phyloP scores from a whole-genome alignment of 2,329 filamentous ascomycete species.

The Verticillium nonalfalfae region DNA sequence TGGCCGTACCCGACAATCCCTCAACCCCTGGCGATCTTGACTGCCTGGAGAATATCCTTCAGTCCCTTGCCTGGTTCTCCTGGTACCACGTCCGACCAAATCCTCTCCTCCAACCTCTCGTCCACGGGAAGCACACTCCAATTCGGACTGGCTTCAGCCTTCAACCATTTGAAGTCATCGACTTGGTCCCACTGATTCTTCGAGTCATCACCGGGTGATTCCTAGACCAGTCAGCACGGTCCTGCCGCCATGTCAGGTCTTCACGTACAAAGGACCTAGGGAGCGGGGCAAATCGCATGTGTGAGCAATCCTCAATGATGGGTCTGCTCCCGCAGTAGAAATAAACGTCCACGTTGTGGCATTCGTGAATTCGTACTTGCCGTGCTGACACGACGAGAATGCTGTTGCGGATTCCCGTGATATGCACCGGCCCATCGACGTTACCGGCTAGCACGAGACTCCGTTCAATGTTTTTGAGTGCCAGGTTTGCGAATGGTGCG shows the following conservation, averaged over 20 bases:
- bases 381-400: constrained; percentile 72
- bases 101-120: constrained; percentile 50
- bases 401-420: constrained; percentile 67
- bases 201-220: constrained; percentile 19
- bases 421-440: constrained; percentile 74
- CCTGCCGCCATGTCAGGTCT: too few species aligned
- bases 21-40: constrained; percentile 28
- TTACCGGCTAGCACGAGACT: constrained; percentile 73
- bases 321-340: constrained; percentile 75
- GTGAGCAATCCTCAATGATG: constrained; percentile 85
- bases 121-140: constrained; percentile 66
- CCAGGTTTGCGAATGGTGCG: constrained; percentile 62
- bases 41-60: constrained; percentile 56
- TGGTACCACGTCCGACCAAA: constrained; percentile 65
- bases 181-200: constrained; percentile 82
- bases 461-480: constrained; percentile 60
- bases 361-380: constrained; percentile 94
- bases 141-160: constrained; percentile 78
- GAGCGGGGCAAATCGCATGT: constrained; percentile 72
- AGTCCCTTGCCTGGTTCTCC: constrained; percentile 56
- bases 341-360: constrained; percentile 74
- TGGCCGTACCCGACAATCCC: not conserved
- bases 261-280: constrained; percentile 64
- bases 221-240: constrained; percentile 11
- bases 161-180: constrained; percentile 97